Conservation (phyloP, 2,329 filamentous ascomycete genomes). For the Alternaria viburni region DNA sequence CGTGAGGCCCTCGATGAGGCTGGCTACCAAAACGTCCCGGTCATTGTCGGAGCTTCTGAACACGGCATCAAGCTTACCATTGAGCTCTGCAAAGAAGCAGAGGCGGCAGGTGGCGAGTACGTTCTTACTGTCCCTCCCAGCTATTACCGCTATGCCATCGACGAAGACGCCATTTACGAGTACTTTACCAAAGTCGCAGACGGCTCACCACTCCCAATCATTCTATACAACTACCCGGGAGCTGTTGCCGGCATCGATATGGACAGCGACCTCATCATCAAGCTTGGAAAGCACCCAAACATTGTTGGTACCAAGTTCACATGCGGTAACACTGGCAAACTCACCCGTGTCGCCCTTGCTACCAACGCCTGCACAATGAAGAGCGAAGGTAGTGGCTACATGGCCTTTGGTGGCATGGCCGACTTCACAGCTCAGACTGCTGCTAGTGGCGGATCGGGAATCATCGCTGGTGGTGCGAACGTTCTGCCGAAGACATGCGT, state of each 20-base stretch:
- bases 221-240: conserved; percentile 91
- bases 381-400: conserved; percentile 62
- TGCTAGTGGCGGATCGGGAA: conserved; percentile 77
- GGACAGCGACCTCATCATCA: conserved; percentile 85
- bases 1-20: conserved; percentile 82
- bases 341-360: conserved; percentile 78
- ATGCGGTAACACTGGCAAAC: conserved; percentile 87
- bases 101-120: conserved; percentile 77
- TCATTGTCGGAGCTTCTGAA: conserved; percentile 83
- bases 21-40: conserved; percentile 75
- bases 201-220: conserved; percentile 74
- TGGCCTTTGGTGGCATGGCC: conserved; percentile 86
- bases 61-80: conserved; percentile 83
- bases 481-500: conserved; percentile 84
- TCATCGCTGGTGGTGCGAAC: conserved; percentile 86
- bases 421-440: conserved; percentile 87
- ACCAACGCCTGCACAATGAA: conserved; percentile 73
- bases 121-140: conserved; percentile 79
- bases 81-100: conserved; percentile 71
- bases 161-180: conserved; percentile 73
- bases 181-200: conserved; percentile 81
- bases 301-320: conserved; percentile 92
- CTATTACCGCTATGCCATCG: conserved; percentile 81
- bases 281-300: conserved; percentile 79
- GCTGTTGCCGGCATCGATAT: conserved; percentile 87